A percentile compares a stretch with the other conserved stretches of the same genome.
Conservation (phyloP, 129 eudicot species). For the Solidago caesia region DNA sequence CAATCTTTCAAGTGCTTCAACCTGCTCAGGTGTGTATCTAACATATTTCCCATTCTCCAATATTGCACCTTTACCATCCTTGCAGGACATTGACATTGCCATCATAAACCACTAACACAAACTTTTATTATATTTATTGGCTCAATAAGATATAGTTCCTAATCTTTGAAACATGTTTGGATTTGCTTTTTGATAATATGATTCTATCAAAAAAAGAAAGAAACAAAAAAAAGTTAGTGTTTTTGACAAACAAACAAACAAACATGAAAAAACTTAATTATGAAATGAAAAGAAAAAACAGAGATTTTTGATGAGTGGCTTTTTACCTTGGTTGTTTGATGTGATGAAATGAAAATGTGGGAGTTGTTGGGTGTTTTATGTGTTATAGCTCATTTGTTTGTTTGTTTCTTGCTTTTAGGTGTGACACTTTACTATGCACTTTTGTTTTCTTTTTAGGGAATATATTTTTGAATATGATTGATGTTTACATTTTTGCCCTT, state of each 20-base stretch:
- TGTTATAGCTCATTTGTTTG: neutral
- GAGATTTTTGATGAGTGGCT: neutral
- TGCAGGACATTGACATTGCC: conserved; percentile 86
- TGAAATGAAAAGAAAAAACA: conserved; percentile 1
- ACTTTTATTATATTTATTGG: neutral
- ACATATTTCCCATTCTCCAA: conserved; percentile 86
- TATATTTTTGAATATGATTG: neutral
- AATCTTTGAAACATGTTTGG: conserved; percentile 39
- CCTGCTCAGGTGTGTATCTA: conserved; percentile 97
- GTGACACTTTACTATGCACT: neutral
- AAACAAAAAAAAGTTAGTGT: neutral
- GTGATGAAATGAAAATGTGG: neutral
- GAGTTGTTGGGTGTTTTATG: neutral
- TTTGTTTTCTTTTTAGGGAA: neutral
- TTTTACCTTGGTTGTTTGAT: conserved; percentile 2
- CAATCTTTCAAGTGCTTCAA: conserved; percentile 93
- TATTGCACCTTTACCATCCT: conserved; percentile 65
- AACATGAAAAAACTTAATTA: neutral
- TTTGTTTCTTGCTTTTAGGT: neutral
- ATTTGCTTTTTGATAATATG: neutral
- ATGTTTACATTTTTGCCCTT: neutral
- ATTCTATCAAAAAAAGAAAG: conserved; percentile 18
- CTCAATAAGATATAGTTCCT: conserved; percentile 36
- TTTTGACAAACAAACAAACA: neutral
- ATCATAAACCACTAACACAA: conserved; percentile 28